phyloP scores from a whole-genome alignment of 768 basidiomycete genomes.

The Scleroderma citrinum region DNA sequence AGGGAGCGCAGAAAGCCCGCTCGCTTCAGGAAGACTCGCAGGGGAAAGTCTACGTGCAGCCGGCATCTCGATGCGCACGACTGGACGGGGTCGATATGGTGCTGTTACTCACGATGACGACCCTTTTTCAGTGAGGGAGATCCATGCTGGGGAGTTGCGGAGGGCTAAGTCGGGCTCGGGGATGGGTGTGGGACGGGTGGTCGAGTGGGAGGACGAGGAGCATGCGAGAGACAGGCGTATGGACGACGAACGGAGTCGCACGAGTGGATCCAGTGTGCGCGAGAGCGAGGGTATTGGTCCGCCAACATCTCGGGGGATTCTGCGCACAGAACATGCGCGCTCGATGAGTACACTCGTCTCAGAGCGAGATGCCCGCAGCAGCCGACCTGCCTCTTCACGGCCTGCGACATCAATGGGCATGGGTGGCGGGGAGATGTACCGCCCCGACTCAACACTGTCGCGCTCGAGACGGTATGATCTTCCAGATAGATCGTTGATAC shows the following conservation, averaged over 20 bases:
- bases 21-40: conserved; percentile 48
- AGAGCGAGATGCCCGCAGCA: conserved; percentile 20
- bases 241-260: conserved; percentile 18
- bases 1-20: conserved; percentile 66
- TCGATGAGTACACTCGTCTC: conserved; percentile 8
- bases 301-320: conserved; percentile 14
- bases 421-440: conserved; percentile 3
- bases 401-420: conserved; percentile 53
- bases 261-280: conserved; percentile 19
- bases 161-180: conserved; percentile 8
- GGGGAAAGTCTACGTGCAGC: conserved; percentile 69
- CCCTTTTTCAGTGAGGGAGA: no score
- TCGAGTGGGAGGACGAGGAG: conserved; percentile 23
- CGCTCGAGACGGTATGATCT: conserved; percentile 22
- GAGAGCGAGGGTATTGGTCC: conserved; percentile 11
- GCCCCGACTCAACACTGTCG: conserved; percentile 9
- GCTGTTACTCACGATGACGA: background rate
- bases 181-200: conserved; percentile 5
- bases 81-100: conserved; percentile 2
- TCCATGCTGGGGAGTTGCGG: conserved; percentile 10
- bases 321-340: conserved; percentile 23
- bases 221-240: conserved; percentile 5
- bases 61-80: conserved; percentile 45
- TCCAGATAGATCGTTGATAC: conserved; percentile 11
- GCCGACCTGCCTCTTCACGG: conserved; percentile 22